Percentiles rank a stretch among this genome's conserved stretches.
Conservation (phyloP, 305 asterid species). For the Fraxinus platypoda region DNA sequence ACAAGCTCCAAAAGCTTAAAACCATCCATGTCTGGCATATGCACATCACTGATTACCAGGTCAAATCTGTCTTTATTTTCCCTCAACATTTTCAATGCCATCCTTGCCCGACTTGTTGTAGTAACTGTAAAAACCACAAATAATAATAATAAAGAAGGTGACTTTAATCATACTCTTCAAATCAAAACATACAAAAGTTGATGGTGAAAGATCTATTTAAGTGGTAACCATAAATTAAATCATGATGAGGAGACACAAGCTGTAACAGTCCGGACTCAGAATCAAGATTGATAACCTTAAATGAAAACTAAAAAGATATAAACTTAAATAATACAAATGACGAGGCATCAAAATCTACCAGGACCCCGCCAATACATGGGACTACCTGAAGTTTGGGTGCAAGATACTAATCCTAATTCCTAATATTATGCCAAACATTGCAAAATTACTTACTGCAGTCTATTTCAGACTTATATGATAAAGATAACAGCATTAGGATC, state of each 20-base stretch:
- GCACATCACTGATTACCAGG: constrained; percentile 31
- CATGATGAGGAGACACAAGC: neutral
- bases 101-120: constrained; percentile 26
- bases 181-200: neutral
- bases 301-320: neutral
- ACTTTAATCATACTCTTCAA: neutral
- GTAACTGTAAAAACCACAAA: constrained; percentile 20
- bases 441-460: constrained; percentile 5
- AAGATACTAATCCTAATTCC: neutral
- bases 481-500: neutral
- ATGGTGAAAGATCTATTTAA: neutral
- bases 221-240: neutral
- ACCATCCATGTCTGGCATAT: constrained; percentile 20
- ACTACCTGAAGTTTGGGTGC: neutral
- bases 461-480: neutral
- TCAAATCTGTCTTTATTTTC: constrained; percentile 30
- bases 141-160: neutral
- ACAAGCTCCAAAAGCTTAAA: constrained; percentile 32
- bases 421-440: neutral
- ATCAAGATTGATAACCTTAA: neutral
- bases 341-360: constrained; percentile 1
- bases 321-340: neutral
- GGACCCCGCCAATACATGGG: neutral
- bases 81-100: constrained; percentile 26
- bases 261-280: neutral